Conservation (phyloP, 1,284 basidiomycete genomes). For the Apiotrichum akiyoshidainum region DNA sequence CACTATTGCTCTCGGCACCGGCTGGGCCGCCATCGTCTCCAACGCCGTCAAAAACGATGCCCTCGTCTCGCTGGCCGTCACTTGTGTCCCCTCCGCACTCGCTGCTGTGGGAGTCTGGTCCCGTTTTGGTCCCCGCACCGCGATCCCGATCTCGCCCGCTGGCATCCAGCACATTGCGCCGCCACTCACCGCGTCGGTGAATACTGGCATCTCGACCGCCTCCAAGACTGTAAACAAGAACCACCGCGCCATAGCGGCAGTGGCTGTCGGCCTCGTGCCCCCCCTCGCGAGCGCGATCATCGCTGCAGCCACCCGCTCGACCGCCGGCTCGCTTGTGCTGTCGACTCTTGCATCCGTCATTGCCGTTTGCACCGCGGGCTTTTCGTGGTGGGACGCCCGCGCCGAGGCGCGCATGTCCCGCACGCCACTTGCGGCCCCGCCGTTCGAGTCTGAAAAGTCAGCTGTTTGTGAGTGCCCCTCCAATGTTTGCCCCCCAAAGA, state of each 20-base stretch:
- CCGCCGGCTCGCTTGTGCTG: background rate
- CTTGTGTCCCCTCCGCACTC: background rate
- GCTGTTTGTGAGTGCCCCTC: too few relatives aligned
- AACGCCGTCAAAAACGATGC: background rate
- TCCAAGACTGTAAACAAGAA: too few relatives aligned
- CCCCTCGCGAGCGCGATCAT: background rate
- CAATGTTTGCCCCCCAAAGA: too few relatives aligned
- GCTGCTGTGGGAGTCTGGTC: background rate
- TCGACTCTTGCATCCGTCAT: background rate
- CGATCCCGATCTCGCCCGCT: background rate
- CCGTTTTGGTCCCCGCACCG: background rate
- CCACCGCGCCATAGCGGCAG: background rate
- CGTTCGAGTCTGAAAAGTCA: too few relatives aligned
- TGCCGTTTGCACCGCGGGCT: background rate
- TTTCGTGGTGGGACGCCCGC: background rate
- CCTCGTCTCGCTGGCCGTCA: background rate
- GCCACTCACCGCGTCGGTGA: too few relatives aligned
- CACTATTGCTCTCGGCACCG: constrained; percentile 9
- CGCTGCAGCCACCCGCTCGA: background rate
- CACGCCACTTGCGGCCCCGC: too few relatives aligned
- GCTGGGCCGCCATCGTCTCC: background rate
- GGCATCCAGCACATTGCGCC: too few relatives aligned
- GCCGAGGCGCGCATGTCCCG: too few relatives aligned
- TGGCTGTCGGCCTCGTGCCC: background rate
- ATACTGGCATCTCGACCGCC: too few relatives aligned